Base-by-base conservation (phyloP, 1,284 basidiomycete genomes). In the Microbotryum intermedium region DNA sequence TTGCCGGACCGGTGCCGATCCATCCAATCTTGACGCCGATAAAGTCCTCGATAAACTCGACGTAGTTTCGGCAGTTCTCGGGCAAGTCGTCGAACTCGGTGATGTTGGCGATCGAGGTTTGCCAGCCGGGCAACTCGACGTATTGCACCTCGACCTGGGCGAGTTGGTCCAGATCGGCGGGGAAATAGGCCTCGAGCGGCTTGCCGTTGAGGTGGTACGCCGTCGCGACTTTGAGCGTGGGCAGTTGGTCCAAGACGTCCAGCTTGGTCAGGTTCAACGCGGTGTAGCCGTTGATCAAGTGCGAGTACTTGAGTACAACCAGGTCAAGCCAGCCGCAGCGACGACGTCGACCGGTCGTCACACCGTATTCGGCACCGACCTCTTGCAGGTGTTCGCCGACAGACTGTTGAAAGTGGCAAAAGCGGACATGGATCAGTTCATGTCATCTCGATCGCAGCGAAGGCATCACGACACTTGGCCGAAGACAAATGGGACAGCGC, bases 291-390 rank as follows among this genome's bases (percentile, higher is more conserved):
- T 98, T 98, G 81, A 98, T 90, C 66, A 90, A 77, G 72, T 81
- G 85, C 29, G 94, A 97, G 76, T 97, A 88, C 73, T 84, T 86
- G 80, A 97, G 82, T 58, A 97, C 91, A 62, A 97, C 90, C 25
- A 97, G 80, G 77, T 98, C 95, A 54, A 98, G 83, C 95, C 95
- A 98, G 28, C 94, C 94, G 74, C 91, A 93, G 58, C 95, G 86
- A 64, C 94, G 82, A 55, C 88, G 80, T 43, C 94, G 84, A 28
- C 94, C 94, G 0, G 94, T 98, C 6, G 91, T 95, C 34, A 83
- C 84, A 34, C 95, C 94, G 71, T 83, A 95, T 76, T 98, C 94
- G 60, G 81, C 82, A 6, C 94, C 94, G 13, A 97, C 86, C 76
- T 95, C 90, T 79, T 97, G 94, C 43, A 98, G 78, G 71, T 93